These are phyloP conservation scores for Curvularia lunata DNA, from an alignment of 2,329 filamentous ascomycete species.

Conservation along the genomic window DNA sequence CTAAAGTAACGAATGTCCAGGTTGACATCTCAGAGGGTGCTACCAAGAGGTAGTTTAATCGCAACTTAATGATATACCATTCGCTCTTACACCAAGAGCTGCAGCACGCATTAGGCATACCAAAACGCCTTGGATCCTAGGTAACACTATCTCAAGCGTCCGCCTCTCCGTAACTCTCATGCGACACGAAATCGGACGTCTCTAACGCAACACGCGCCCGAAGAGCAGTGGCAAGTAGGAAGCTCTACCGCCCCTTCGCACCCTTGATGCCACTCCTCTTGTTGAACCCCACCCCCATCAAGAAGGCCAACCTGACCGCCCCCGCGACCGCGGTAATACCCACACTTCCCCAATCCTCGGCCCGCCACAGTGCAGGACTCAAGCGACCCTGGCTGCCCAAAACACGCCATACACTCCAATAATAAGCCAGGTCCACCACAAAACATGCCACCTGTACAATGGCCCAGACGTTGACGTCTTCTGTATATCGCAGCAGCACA, in stretches of 20 bases:
- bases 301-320: conserved; percentile 29
- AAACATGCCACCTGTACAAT: conserved; percentile 31
- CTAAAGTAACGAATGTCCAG: not conserved
- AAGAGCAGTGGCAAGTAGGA: not conserved
- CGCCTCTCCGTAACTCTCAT: not conserved
- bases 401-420: conserved; percentile 26
- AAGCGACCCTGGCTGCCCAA: conserved; percentile 25
- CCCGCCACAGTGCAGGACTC: conserved; percentile 24
- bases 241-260: conserved; percentile 5
- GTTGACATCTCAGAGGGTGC: not conserved
- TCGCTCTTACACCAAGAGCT: not conserved
- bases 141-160: not conserved
- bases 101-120: not conserved
- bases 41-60: not conserved
- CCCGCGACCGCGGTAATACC: conserved; percentile 32
- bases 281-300: conserved; percentile 26
- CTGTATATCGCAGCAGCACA: conserved; percentile 34
- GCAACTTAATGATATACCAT: not conserved
- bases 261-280: conserved; percentile 5
- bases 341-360: conserved; percentile 45
- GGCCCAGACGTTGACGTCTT: conserved; percentile 31
- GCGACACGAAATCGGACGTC: not conserved
- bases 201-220: not conserved
- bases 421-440: conserved; percentile 32
- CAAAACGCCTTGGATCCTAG: not conserved